phyloP scores from a whole-genome alignment of 441 rosid genomes.

The Euphorbia corollata region DNA sequence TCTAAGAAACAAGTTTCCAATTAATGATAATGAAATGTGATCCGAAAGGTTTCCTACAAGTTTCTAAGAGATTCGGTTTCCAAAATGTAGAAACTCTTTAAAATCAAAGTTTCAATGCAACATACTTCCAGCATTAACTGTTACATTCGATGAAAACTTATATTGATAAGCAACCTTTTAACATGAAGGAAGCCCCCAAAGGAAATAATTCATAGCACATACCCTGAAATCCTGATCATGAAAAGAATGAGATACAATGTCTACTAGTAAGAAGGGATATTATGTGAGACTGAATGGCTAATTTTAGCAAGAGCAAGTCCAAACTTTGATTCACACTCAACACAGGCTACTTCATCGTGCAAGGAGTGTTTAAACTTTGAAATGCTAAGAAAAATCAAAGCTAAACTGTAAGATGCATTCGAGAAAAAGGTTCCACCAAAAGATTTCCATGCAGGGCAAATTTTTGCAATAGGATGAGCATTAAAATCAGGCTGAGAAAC shows the following conservation, averaged over 20 bases:
- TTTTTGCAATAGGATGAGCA: background rate
- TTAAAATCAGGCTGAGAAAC: background rate
- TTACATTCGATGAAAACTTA: background rate
- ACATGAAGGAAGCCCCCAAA: background rate
- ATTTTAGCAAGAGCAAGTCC: background rate
- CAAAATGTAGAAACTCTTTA: background rate
- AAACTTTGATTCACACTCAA: background rate
- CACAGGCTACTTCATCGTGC: background rate
- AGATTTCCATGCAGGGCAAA: background rate
- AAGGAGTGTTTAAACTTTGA: background rate
- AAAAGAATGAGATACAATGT: background rate
- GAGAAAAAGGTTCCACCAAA: background rate
- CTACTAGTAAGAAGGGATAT: background rate
- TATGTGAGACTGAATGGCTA: background rate
- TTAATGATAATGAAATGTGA: background rate
- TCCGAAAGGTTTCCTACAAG: background rate
- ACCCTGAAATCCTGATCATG: background rate
- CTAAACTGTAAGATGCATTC: background rate
- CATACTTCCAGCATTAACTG: background rate
- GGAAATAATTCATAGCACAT: slow-evolving; percentile 3
- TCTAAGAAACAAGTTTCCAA: background rate
- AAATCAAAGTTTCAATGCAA: background rate
- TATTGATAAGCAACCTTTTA: background rate
- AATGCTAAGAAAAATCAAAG: background rate
- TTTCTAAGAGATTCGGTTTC: background rate